Percentiles rank a stretch among this genome's conserved stretches.
Evolutionary conservation across 169 alveolate genomes (phyloP).

Genomic region (Cytauxzoon felis): DNA sequence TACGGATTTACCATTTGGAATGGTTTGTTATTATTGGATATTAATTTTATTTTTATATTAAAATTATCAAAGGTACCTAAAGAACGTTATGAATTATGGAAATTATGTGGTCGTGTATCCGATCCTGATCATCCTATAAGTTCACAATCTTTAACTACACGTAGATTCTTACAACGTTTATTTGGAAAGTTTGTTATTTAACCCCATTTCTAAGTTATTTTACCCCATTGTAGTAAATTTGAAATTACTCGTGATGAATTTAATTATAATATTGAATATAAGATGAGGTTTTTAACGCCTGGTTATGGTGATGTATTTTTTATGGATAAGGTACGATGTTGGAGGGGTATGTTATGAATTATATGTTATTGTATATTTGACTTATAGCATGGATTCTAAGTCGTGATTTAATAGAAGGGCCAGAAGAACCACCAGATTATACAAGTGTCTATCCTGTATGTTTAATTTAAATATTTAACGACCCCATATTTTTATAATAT

Average conservation of each 20-base stretch:
- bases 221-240: conserved; percentile 5
- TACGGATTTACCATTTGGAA: conserved; percentile 69
- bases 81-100: conserved; percentile 67
- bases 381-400: conserved; percentile 47
- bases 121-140: conserved; percentile 70
- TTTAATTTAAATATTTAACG: conserved; percentile 28
- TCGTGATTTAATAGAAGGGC: conserved; percentile 37
- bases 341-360: conserved; percentile 33
- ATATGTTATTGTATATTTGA: not conserved
- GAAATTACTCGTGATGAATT: conserved; percentile 65
- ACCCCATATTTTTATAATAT: conserved; percentile 13
- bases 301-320: conserved; percentile 68
- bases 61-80: conserved; percentile 36
- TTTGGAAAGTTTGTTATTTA: conserved; percentile 29
- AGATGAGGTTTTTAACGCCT: conserved; percentile 66
- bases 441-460: conserved; percentile 63
- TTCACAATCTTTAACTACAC: conserved; percentile 68
- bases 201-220: not conserved
- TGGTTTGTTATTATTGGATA: conserved; percentile 45
- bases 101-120: conserved; percentile 70
- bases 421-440: conserved; percentile 61
- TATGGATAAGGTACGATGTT: conserved; percentile 57
- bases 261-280: conserved; percentile 66
- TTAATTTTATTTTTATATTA: not conserved
- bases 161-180: conserved; percentile 54